Base-by-base conservation (phyloP, 495 filamentous ascomycete genomes). In the Podospora comata region DNA sequence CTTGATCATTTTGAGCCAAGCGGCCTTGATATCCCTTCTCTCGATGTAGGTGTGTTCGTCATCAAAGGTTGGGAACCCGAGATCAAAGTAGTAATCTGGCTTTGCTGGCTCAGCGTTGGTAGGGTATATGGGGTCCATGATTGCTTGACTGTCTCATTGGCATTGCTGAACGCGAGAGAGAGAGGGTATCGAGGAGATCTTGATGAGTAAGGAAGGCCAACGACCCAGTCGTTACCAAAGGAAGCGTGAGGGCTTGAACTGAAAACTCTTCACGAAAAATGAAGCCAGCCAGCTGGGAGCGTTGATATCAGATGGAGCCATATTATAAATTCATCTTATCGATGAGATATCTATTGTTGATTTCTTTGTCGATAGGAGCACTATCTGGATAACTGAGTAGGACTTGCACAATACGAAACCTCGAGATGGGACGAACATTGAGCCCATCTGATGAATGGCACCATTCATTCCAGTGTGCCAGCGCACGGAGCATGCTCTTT, bases 1-100 rank as follows among this genome's bases (percentile, higher is more conserved):
- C 34, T 61, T 67, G 57, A 58, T 32, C 11, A 61, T 7, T 34
- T 67, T 67, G 28, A 61, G 27, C 58, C 65, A 67, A 19, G 58
- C 58, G 5, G 30, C 18, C 57, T 67, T 67, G 65, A 67, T 67
- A 5, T 62, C 65, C 39, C 39, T 48, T 48, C 6, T 11, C 39
- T 48, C 39, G 39, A 48, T 48, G 2, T 48, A 48, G 9, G 13
- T 48, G 39, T 48, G 39, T 16, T 48, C 39, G 9, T 48, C 39
- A 2, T 48, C 39, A 11, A 48, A 48, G 39, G 39, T 48, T 2
- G 39, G 39, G 39, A 48, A 48, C 0, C 13, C 39, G 39, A 48
- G 39, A 3, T 48, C 39, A 48, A 48, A 48, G 39, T 48, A 48
- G 9, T 48, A 48, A 48, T 48, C 39, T 5, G 39, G 39, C 15